Percentiles rank a stretch among this genome's conserved stretches.
Conservation (phyloP, 148 eudicot genomes). For the Euryodendron excelsum region DNA sequence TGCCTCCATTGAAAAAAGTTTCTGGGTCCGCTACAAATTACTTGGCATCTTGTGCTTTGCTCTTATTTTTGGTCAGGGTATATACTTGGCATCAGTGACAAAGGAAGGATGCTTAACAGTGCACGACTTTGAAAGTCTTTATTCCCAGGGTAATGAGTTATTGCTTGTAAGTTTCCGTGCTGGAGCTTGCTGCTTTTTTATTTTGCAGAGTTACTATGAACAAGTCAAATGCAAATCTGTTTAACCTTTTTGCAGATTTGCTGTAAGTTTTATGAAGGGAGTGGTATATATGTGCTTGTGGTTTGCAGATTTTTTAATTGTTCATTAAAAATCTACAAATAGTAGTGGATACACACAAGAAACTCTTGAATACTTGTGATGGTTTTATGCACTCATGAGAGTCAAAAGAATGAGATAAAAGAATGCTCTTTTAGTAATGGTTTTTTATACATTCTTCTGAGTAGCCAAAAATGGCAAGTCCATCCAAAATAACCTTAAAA, state of each 20-base stretch:
- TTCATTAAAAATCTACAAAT: not conserved
- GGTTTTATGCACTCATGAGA: not conserved
- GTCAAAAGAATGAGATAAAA: not conserved
- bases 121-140: slow-evolving; percentile 73
- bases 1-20: too few species aligned
- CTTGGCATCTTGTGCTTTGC: not conserved
- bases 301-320: not conserved
- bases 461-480: not conserved
- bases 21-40: too few species aligned
- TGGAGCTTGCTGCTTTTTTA: slow-evolving; percentile 6
- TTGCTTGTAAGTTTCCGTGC: slow-evolving; percentile 26
- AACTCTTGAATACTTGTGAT: not conserved
- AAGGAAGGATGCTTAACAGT: slow-evolving; percentile 83
- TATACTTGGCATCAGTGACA: slow-evolving; percentile 84
- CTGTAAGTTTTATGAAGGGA: not conserved
- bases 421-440: not conserved
- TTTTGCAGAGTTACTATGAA: not conserved
- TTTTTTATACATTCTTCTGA: not conserved
- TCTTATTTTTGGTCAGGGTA: slow-evolving; percentile 49
- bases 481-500: not conserved
- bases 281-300: not conserved
- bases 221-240: not conserved
- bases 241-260: not conserved
- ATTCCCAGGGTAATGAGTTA: slow-evolving; percentile 46
- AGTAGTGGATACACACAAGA: not conserved